Conservation (phyloP, 179 eudicot species). For the Monotropa hypopitys region DNA sequence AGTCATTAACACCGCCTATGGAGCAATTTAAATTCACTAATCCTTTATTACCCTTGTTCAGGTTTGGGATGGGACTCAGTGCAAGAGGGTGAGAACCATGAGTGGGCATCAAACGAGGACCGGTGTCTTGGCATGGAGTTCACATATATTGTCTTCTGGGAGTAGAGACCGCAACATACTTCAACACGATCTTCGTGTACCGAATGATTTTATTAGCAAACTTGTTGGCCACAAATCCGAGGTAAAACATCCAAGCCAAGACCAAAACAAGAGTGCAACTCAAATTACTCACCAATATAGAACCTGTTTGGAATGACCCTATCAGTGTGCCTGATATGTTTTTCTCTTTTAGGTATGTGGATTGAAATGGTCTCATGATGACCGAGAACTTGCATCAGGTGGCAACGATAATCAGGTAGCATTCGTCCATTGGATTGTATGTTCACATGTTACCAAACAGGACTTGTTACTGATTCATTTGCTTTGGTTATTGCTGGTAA, state of each 20-base stretch:
- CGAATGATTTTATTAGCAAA: constrained; percentile 70
- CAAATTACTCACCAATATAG: neutral
- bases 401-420: constrained; percentile 96
- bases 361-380: constrained; percentile 97
- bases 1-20: neutral
- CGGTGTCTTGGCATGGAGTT: constrained; percentile 90
- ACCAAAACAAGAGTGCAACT: neutral
- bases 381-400: constrained; percentile 94
- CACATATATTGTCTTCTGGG: constrained; percentile 81
- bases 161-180: constrained; percentile 95
- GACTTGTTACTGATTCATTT: constrained; percentile 2
- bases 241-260: constrained; percentile 23
- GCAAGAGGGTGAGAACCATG: constrained; percentile 78
- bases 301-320: neutral
- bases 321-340: neutral
- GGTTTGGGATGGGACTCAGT: constrained; percentile 92
- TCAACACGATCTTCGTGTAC: constrained; percentile 87
- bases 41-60: constrained; percentile 11
- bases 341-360: constrained; percentile 61
- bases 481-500: neutral
- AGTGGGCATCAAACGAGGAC: constrained; percentile 90
- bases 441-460: neutral
- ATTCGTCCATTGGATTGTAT: neutral
- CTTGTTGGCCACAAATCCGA: constrained; percentile 94
- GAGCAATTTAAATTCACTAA: neutral